Base-by-base conservation (phyloP, 495 filamentous ascomycete species). In the Podospora australis region DNA sequence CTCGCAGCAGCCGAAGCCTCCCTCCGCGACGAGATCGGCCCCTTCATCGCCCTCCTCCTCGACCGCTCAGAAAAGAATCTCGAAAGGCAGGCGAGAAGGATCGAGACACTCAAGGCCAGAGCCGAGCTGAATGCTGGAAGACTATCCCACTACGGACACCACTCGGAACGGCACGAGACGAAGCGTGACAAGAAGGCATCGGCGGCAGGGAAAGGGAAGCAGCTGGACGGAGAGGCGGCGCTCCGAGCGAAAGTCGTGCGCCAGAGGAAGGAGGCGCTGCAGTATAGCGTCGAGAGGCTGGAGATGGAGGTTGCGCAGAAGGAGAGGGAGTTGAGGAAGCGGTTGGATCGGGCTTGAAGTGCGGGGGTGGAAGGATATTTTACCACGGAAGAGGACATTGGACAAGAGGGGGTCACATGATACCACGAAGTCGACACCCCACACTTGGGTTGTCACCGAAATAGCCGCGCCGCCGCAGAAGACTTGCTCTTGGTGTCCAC, bases 291-390 rank as follows among this genome's bases (percentile, higher is more conserved):
- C 13, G 71, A 75, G 63, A 54, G 72, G 39, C 55, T 75, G 35
- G 72, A 75, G 61, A 50, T 74, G 52, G 71, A 75, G 59, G 72
- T 73, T 36, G 38, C 62, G 55, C 70, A 74, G 65, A 71, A 70
- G 65, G 72, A 75, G 65, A 56, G 71, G 47, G 72, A 75, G 67
- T 40, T 75, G 64, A 44, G 67, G 54, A 62, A 68, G 54, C 49
- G 70, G 61, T 20, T 75, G 49, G 71, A 72, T 30, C 55, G 59
- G 28, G 52, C 48, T 29, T 53, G 54, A 46, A 21, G 14, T 1
- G 46, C 17, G 4, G 21, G 4, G 29, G 26, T 3, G 25, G 28
- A 3, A 6, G 39, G 29, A 5, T 10, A 28, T n/a, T n/a, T n/a
- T n/a, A n/a, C n/a, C n/a, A 4, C n/a, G 20, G 4, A 17, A 17